Evolutionary conservation across 2,329 filamentous ascomycete genomes (phyloP).

Genomic region (Diplodia scrobiculata): DNA sequence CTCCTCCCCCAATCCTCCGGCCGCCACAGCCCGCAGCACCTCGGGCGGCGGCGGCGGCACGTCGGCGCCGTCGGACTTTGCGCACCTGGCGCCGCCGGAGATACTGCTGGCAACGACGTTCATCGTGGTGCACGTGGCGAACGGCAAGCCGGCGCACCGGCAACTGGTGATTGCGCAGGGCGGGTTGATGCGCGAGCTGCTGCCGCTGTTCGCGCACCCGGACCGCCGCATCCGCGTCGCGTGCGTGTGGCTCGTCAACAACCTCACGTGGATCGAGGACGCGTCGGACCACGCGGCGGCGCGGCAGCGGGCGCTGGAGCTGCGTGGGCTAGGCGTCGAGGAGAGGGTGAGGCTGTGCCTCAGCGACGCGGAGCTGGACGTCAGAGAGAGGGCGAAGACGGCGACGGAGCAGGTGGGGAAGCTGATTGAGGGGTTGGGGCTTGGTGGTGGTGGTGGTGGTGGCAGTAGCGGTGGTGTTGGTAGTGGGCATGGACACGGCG

Average conservation of each 20-base stretch:
- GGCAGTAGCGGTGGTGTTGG: too few species aligned
- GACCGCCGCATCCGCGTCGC: constrained; percentile 73
- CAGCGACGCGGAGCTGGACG: constrained; percentile 75
- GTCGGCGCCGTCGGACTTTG: background rate
- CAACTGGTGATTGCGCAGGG: constrained; percentile 67
- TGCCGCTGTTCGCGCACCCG: constrained; percentile 71
- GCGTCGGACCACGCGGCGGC: constrained; percentile 66
- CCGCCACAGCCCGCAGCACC: constrained; percentile 2
- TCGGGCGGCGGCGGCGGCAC: constrained; percentile 46
- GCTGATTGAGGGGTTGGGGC: constrained; percentile 10
- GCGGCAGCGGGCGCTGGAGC: constrained; percentile 65
- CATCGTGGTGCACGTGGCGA: constrained; percentile 85
- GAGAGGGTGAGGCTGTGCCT: constrained; percentile 63
- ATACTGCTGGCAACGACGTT: constrained; percentile 78
- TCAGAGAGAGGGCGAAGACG: constrained; percentile 79
- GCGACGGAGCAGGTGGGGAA: constrained; percentile 64
- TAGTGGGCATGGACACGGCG: background rate
- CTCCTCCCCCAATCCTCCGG: constrained; percentile 26
- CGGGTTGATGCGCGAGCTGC: constrained; percentile 70
- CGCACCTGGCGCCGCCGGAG: constrained; percentile 49
- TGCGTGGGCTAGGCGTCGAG: constrained; percentile 72
- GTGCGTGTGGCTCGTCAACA: constrained; percentile 81
- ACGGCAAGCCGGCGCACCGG: constrained; percentile 75
- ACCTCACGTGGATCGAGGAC: constrained; percentile 82
- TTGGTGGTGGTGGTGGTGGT: background rate